These are phyloP conservation scores for Termitomyces sp. DNA, from an alignment of 768 basidiomycete genomes.

Conservation along the genomic window DNA sequence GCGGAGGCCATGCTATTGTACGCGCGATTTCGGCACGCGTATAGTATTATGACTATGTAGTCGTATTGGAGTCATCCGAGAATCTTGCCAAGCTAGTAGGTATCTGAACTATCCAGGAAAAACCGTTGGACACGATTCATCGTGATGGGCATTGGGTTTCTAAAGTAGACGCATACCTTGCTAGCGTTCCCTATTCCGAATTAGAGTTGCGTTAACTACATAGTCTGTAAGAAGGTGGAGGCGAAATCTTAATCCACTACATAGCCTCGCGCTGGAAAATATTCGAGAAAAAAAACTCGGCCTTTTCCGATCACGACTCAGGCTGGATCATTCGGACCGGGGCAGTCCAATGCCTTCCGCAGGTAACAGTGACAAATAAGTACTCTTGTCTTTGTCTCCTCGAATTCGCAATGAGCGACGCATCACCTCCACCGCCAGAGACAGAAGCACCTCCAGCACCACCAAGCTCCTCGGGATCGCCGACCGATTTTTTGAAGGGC, in stretches of 20 bases:
- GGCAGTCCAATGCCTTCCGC: background rate
- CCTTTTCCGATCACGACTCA: background rate
- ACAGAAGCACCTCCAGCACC: constrained; percentile 53
- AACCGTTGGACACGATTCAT: background rate
- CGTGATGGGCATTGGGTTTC: background rate
- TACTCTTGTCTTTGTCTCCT: background rate
- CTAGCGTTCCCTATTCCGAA: too few relatives aligned
- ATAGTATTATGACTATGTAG: too few relatives aligned
- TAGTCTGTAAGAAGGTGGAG: background rate
- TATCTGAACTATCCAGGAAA: background rate
- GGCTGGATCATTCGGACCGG: background rate
- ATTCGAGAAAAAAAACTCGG: background rate
- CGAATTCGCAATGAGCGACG: constrained; percentile 7
- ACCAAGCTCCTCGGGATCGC: constrained; percentile 63
- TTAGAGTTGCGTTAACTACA: background rate
- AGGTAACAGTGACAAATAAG: constrained; percentile 4
- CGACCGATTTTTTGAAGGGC: constrained; percentile 90
- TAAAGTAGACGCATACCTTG: too few relatives aligned
- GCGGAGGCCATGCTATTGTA: too few relatives aligned
- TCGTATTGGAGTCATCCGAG: too few relatives aligned
- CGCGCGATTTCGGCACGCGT: background rate
- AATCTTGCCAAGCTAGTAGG: background rate
- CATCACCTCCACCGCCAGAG: constrained; percentile 30
- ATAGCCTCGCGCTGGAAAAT: too few relatives aligned
- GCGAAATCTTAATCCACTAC: background rate